A percentile compares a stretch with the other conserved stretches of the same genome.
These are phyloP conservation scores for Fusarium albidum DNA, from an alignment of 2,329 filamentous ascomycete genomes.

Conservation along the genomic window DNA sequence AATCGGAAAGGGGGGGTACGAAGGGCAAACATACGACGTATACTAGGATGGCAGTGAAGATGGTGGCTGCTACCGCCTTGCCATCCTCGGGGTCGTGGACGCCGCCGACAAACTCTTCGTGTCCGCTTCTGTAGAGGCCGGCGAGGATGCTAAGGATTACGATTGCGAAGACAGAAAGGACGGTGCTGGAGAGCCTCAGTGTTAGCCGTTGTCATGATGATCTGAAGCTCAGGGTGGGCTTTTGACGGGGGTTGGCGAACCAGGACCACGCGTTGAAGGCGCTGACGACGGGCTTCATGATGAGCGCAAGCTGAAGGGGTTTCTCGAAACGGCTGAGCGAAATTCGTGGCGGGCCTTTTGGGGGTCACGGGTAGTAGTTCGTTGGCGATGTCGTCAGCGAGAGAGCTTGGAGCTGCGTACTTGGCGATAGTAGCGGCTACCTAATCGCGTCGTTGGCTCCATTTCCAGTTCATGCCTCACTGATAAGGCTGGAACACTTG, in stretches of 20 bases:
- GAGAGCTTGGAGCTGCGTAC: conserved; percentile 31
- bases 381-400: conserved; percentile 31
- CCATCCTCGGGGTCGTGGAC: conserved; percentile 76
- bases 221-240: conserved; percentile 12
- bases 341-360: conserved; percentile 1
- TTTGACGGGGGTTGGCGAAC: conserved; percentile 67
- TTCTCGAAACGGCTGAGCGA: not conserved
- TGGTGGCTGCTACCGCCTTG: conserved; percentile 79
- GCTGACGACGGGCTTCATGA: conserved; percentile 94
- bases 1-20: not conserved
- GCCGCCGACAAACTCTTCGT: conserved; percentile 85
- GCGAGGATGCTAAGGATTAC: conserved; percentile 71
- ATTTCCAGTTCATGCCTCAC: conserved; percentile 38
- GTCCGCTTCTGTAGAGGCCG: conserved; percentile 78
- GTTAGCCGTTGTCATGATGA: conserved; percentile 37
- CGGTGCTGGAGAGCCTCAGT: conserved; percentile 64
- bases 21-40: conserved; percentile 77
- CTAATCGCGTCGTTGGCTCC: conserved; percentile 29
- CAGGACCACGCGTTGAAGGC: conserved; percentile 95
- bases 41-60: conserved; percentile 88
- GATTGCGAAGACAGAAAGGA: conserved; percentile 73
- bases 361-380: conserved; percentile 10
- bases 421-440: conserved; percentile 26
- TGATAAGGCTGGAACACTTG: conserved; percentile 35
- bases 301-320: conserved; percentile 44